Evolutionary conservation across 2,329 filamentous ascomycete genomes (phyloP).

Genomic region (Claviceps maximensis): DNA sequence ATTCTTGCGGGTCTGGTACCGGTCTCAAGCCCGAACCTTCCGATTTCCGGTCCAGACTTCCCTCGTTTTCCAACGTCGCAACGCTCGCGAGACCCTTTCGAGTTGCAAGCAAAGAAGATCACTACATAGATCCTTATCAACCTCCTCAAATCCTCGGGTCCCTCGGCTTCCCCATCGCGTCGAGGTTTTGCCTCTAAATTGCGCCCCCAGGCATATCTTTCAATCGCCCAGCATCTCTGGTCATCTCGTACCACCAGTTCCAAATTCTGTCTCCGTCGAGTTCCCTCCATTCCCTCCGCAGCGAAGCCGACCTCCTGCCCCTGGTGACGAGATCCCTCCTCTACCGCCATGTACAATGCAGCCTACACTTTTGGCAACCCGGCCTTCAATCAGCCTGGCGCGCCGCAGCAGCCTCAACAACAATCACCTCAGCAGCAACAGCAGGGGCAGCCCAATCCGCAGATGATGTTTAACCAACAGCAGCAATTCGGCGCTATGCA

Average conservation of each 20-base stretch:
- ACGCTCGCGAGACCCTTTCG: neutral
- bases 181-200: neutral
- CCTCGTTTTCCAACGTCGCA: neutral
- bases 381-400: constrained; percentile 27
- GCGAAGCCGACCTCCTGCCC: neutral
- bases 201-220: neutral
- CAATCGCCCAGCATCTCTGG: neutral
- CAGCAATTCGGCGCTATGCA: constrained; percentile 43
- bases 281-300: neutral
- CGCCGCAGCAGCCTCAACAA: constrained; percentile 21
- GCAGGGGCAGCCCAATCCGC: constrained; percentile 30
- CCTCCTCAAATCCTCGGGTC: neutral
- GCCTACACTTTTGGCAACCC: constrained; percentile 41
- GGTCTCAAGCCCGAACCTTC: neutral
- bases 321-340: neutral
- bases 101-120: neutral
- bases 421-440: constrained; percentile 28
- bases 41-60: neutral
- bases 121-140: neutral
- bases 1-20: neutral
- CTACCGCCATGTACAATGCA: constrained; percentile 36
- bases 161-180: too few species aligned
- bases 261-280: neutral
- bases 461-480: constrained; percentile 45
- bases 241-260: neutral